Evolutionary conservation across 2,329 filamentous ascomycete genomes (phyloP), one percentile per base, ranked within the genome.

Genomic region (Ophiocordyceps polyrhachis-furcata): DNA sequence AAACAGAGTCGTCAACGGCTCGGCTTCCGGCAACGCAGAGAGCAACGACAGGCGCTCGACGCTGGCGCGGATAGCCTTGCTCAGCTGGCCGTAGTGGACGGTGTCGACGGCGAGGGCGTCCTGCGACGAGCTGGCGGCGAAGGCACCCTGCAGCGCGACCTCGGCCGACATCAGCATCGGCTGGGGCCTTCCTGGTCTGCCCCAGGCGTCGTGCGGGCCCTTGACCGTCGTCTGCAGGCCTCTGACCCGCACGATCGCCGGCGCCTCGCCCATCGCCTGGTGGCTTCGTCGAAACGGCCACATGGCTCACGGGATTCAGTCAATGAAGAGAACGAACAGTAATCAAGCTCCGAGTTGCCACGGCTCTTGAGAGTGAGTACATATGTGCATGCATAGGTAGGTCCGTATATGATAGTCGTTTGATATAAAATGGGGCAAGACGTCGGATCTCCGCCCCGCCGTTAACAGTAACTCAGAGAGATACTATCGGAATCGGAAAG

Each of bases 51-150:
- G 52, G n/a, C 58, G 49, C 41, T 61, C 58, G 23, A 79, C 55
- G 13, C 62, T 63, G 21, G 60, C 58, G 29, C 80, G 62, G 14
- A 87, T 66, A 0, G 68, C 66, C 61, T 86, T 85, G 62, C 76
- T 79, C 14, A 87, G 66, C 11, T 65, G 68, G 2, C 83, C 82
- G 54, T 88, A 88, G 62, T 88, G 80, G 21, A 86, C 74, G 2
- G 83, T 87, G 55, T 81, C 81, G n/a, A 61, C 59, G 41, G 75
- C 71, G 31, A 88, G 70, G 9, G 63, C 62, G 61, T 88, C 83
- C 5, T 60, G 59, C 1, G 66, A 53, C 0, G 77, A 75, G 1
- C 79, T 74, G 0, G 69, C 65, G 42, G 62, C 63, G 54, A 86
- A 85, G 0, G 69, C 58, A 8, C 62, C 55, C 14, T 61, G 58